phyloP scores from a whole-genome alignment of 495 filamentous ascomycete genomes.

The Hypoxylon cercidicola region DNA sequence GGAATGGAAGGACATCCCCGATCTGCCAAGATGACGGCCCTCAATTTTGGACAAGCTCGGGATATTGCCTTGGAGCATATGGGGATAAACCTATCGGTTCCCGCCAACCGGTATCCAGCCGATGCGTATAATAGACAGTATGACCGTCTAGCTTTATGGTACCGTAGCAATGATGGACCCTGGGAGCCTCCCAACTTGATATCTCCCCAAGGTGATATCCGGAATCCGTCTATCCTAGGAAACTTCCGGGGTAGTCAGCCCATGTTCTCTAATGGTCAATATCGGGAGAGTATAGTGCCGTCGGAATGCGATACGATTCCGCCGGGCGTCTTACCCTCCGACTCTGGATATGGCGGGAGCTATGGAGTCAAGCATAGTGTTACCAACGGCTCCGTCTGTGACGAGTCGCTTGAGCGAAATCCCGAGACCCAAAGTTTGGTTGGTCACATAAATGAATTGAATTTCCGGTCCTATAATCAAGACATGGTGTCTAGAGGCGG shows the following conservation, averaged over 20 bases:
- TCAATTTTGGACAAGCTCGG: slow-evolving; percentile 24
- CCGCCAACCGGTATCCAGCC: slow-evolving; percentile 18
- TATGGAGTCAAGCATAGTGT: slow-evolving; percentile 48
- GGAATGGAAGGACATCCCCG: slow-evolving; percentile 28
- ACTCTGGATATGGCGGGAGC: slow-evolving; percentile 74
- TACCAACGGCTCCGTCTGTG: slow-evolving; percentile 60
- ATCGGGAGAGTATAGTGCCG: slow-evolving; percentile 43
- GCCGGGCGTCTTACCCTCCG: slow-evolving; percentile 60
- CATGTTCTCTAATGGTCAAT: slow-evolving; percentile 16
- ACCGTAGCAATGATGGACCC: slow-evolving; percentile 51
- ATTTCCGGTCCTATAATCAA: slow-evolving; percentile 28
- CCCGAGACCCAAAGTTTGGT: slow-evolving; percentile 53
- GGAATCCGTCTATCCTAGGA: slow-evolving; percentile 21
- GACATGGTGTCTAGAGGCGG: slow-evolving; percentile 25
- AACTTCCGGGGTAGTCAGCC: slow-evolving; percentile 19
- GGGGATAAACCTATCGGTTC: slow-evolving; percentile 19
- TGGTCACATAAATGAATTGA: slow-evolving; percentile 37
- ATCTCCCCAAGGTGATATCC: slow-evolving; percentile 26
- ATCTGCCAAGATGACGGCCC: slow-evolving; percentile 14
- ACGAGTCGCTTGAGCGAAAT: slow-evolving; percentile 49
- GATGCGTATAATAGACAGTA: slow-evolving; percentile 20
- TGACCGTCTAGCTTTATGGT: slow-evolving; percentile 49
- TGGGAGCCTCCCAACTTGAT: slow-evolving; percentile 48
- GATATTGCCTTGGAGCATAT: slow-evolving; percentile 32
- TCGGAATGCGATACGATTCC: slow-evolving; percentile 69